Base-by-base conservation (phyloP, 1,284 basidiomycete genomes). In the Tetrapyrgos nigripes region DNA sequence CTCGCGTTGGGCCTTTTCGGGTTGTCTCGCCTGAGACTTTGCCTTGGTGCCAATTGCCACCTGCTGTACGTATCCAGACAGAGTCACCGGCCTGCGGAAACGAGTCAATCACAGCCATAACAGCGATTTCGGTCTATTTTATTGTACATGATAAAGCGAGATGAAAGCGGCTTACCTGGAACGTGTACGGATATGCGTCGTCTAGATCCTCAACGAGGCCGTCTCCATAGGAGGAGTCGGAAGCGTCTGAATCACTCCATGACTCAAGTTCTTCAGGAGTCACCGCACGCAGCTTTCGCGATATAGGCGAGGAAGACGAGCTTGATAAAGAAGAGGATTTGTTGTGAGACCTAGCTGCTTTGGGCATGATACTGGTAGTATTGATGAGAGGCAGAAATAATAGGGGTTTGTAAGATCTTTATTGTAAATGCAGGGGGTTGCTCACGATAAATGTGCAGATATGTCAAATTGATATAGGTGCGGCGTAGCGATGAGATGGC, bases 171-270 rank as follows among this genome's bases (percentile, higher is more conserved):
- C 75, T 58, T 66, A 83, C 85, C 68, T 76, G 69, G 68, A 87
- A 87, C 14, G 76, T 75, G 63, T 82, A 86, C 26, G 77, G 73
- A 73, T 82, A 83, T 0, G 83, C 72, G n/a, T 87, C 82, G 52
- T 85, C 79, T 6, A 85, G 71, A 57, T 80, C 75, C 24, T 70
- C 66, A n/a, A 83, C 78, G 44, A 75, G 70, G 10, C 66, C 68
- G 51, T 73, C 74, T 48, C 63, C 63, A 21, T 68, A 63, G 21
- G 70, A 67, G 48, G 66, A 62, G 53, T 75, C 70, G 57, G 73
- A 75, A 11, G 19, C 19, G 56, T 78, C 72, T 49, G 65, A 68
- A 61, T 73, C 72, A 57, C 67, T 73, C 76, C 75, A 76, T 43
- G 69, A 62, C 58, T 73, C 68, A 44, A 68, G 62, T 64, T 79